These are phyloP conservation scores for Aspergillus sp. DNA, from an alignment of 2,329 filamentous ascomycete species.

Conservation along the genomic window DNA sequence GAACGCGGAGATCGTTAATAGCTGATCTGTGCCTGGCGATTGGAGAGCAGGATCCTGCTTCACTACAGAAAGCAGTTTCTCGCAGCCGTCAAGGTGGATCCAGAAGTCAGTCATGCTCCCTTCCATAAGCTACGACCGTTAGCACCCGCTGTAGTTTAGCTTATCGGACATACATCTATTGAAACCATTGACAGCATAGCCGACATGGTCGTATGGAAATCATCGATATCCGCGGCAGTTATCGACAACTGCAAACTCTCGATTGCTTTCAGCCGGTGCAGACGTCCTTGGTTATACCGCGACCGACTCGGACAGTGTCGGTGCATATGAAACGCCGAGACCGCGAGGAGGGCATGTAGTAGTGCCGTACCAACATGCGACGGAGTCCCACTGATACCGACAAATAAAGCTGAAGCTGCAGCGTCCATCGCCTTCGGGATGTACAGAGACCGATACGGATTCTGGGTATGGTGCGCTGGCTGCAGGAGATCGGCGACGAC, in stretches of 20 bases:
- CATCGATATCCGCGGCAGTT: neutral
- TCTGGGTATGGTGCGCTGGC: neutral
- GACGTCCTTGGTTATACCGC: neutral
- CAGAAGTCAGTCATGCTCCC: neutral
- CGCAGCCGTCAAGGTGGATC: neutral
- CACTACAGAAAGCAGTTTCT: neutral
- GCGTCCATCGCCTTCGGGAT: neutral
- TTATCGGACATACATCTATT: neutral
- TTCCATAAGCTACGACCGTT: neutral
- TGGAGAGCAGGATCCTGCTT: neutral
- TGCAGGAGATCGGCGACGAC: constrained; percentile 7
- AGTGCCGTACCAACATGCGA: neutral
- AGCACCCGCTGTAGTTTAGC: accelerated
- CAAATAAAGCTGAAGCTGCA: neutral
- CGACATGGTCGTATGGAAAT: neutral
- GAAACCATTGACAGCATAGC: neutral
- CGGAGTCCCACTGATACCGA: neutral
- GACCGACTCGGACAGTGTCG: neutral
- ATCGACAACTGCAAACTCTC: neutral
- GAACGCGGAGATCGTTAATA: neutral
- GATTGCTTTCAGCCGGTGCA: neutral
- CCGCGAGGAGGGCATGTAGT: neutral
- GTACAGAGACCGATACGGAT: neutral
- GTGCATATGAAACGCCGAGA: neutral
- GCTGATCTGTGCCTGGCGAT: neutral